A percentile compares a stretch with the other conserved stretches of the same genome.
Conservation (phyloP, 306 rosid genomes). For the Dryas alaskensis region DNA sequence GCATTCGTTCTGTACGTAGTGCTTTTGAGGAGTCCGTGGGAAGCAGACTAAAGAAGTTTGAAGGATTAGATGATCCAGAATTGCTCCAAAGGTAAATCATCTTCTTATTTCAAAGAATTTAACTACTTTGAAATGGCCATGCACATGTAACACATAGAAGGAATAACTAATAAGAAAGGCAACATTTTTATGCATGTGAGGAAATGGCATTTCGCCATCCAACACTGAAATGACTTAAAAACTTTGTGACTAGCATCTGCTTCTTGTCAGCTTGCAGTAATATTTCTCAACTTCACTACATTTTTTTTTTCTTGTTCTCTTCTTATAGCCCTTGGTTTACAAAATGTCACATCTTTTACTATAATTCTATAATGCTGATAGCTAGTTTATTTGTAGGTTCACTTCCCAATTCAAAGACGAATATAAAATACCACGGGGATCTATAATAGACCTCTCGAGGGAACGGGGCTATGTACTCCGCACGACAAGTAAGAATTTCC, state of each 20-base stretch:
- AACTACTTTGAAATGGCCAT: neutral
- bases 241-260: neutral
- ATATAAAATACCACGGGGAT: slow-evolving; percentile 78
- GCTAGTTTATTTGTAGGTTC: slow-evolving; percentile 57
- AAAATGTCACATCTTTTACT: neutral
- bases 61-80: slow-evolving; percentile 65
- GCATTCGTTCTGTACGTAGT: slow-evolving; percentile 77
- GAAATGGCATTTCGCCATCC: neutral
- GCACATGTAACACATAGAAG: no score
- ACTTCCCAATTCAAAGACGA: slow-evolving; percentile 94
- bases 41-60: slow-evolving; percentile 64
- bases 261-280: slow-evolving; percentile 9
- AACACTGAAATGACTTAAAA: neutral
- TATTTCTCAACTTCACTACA: slow-evolving; percentile 1
- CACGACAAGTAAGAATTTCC: slow-evolving; percentile 67
- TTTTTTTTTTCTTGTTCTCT: neutral
- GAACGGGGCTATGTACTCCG: slow-evolving; percentile 71
- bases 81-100: slow-evolving; percentile 74
- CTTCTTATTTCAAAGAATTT: neutral
- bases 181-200: neutral
- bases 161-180: no score
- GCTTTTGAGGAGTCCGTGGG: slow-evolving; percentile 94
- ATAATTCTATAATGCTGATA: slow-evolving; percentile 15
- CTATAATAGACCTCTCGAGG: slow-evolving; percentile 71
- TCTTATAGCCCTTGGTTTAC: neutral